Base-by-base conservation (phyloP, 306 rosid genomes). In the Astragalus glycyphyllos region DNA sequence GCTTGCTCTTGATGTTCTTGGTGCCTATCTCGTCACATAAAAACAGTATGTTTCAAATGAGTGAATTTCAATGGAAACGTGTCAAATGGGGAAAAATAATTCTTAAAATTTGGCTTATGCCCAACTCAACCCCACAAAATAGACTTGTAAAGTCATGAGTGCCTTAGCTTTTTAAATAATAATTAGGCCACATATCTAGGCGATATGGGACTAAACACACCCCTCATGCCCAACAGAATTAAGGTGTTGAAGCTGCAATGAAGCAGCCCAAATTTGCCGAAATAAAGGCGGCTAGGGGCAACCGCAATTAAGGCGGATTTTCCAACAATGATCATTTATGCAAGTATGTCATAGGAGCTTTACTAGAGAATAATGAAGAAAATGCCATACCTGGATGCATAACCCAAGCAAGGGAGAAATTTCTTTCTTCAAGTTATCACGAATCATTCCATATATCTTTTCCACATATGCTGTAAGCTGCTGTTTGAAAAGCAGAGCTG, bases 361-460 rank as follows among this genome's bases (percentile, higher is more conserved):
- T 38, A 62, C 40, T 8, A 68, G 29, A 57, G 60, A 51, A 47
- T 26, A 59, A 77, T 63, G 53, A 32, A 68, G 58, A 77, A 54
- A 80, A 64, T 63, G 41, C n/a, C 63, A 77, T 69, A 94, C 99
- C 99, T 91, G 96, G 80, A 95, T 91, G 75, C 97, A 95, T 68
- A 88, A 80, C 68, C 93, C 96, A 14, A 95, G 96, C 78, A 89
- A 80, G 44, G 96, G 96, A 45, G 96, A 95, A 69, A 91, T 89
- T 85, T 91, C 97, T 85, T 95, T 95, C 96, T 89, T 95, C 74
- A 95, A 75, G 68, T 89, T 95, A 82, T 91, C 97, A 77, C 96
- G 82, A 51, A 95, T 88, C 96, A 91, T 89, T 77, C 99, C 99
- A 78, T 95, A 89, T 77, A 91, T 91, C 81, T 91, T 95, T 82